These are phyloP conservation scores for Cucurbita moschata DNA, from an alignment of 306 rosid species.

Conservation along the genomic window DNA sequence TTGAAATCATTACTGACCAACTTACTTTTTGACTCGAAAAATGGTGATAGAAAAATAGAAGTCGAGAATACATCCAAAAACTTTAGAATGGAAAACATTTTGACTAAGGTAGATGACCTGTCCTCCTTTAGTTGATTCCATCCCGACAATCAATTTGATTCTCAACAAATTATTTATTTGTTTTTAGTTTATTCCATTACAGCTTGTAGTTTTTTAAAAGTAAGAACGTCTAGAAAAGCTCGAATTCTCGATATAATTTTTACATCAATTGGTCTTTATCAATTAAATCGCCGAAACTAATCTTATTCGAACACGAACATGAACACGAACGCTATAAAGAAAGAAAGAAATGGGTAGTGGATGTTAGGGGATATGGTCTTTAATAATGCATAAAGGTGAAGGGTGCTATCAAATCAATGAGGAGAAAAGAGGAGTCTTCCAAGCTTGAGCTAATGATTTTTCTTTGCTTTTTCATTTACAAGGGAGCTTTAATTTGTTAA, in stretches of 20 bases:
- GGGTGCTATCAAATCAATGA: neutral
- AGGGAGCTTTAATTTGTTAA: neutral
- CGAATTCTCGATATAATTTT: neutral
- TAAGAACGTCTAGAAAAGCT: neutral
- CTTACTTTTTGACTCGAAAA: neutral
- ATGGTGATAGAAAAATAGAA: neutral
- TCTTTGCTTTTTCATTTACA: neutral
- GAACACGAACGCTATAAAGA: neutral
- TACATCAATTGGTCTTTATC: neutral
- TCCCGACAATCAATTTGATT: neutral
- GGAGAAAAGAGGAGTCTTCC: neutral
- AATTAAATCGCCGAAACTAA: neutral
- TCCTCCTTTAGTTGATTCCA: neutral
- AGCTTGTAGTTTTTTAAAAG: neutral
- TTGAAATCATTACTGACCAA: neutral
- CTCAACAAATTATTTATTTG: neutral
- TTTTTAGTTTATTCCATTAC: neutral
- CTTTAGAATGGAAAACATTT: no score
- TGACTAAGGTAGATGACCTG: neutral
- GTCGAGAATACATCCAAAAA: neutral
- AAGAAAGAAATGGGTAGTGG: no score
- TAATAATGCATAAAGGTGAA: neutral
- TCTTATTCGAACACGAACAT: neutral
- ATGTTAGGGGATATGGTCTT: neutral
- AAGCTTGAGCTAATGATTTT: neutral